Evolutionary conservation across 1,139 yeast species (phyloP), one percentile per base, ranked within the genome.

Genomic region (Wickerhamiella infanticola): DNA sequence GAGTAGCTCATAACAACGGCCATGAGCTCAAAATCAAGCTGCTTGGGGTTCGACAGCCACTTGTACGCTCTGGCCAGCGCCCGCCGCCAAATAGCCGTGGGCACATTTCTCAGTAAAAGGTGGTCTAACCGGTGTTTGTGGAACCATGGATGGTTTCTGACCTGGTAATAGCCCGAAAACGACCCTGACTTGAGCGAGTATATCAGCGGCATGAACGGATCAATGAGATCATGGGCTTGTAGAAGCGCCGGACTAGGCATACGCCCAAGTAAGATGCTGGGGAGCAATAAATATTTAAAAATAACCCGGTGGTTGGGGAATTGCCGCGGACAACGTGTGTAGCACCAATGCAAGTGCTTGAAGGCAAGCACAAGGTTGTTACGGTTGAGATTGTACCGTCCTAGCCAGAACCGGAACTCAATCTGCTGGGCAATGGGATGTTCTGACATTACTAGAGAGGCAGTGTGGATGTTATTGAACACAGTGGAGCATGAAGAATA

Each of bases 401-500:
- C 86, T 41, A 81, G 66, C 55, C 78, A 74, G 58, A 69, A 83
- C 45, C 90, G 64, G 59, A 79, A 82, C 53, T 77, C 80, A 4
- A 81, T 69, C 47, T 74, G 75, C 50, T 79, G 78, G 1, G 74
- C 62, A 40, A 64, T 61, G 3, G 75, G 66, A 48, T 74, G 78
- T 9, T 59, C 55, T 1, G 63, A 55, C 52, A 78, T 69, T 39
- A 58, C 60, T 35, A 69, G 65, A 18, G 8, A 9, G 11, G 45
- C 51, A 31, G 77, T 77, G 53, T 76, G 79, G 66, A 82, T 74
- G 58, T 81, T 82, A 39, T 84, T 73, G 60, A 81, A 81, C 41
- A 83, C 81, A 56, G 81, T 81, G 33, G 81, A 75, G 59, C 93
- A 81, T 9, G 81, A 66, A 46, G 78, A 65, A 3, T 88, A 85